Conservation (phyloP, 441 rosid species). For the Raphanus hybrid region DNA sequence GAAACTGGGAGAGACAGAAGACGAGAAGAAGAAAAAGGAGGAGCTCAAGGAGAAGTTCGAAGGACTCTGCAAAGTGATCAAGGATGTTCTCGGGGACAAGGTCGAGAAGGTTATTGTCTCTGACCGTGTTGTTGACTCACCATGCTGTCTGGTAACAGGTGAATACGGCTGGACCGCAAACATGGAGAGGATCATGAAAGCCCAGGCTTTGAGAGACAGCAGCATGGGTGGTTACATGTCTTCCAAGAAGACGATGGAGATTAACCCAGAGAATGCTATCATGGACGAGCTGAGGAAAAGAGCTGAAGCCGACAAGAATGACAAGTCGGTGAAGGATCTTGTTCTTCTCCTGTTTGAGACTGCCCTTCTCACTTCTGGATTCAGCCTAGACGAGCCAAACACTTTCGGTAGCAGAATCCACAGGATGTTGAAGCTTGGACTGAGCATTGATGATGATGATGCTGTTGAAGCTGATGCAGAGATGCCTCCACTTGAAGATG, state of each 20-base stretch:
- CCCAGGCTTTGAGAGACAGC: constrained; percentile 69
- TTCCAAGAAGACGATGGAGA: constrained; percentile 71
- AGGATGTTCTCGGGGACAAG: constrained; percentile 70
- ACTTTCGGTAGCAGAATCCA: constrained; percentile 73
- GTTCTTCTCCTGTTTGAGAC: constrained; percentile 69
- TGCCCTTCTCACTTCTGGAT: constrained; percentile 67
- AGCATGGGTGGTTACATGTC: constrained; percentile 79
- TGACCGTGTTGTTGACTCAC: constrained; percentile 70
- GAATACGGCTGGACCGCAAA: constrained; percentile 75
- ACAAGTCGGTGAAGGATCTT: constrained; percentile 73
- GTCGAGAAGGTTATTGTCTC: constrained; percentile 73
- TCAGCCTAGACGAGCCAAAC: constrained; percentile 76
- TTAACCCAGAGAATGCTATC: constrained; percentile 65
- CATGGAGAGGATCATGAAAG: constrained; percentile 85
- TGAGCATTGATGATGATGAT: constrained; percentile 73
- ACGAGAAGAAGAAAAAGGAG: constrained; percentile 66
- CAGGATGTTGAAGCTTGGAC: constrained; percentile 71
- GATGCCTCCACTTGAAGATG: constrained; percentile 67
- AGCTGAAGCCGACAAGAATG: constrained; percentile 62
- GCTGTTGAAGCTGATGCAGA: constrained; percentile 53
- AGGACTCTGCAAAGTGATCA: constrained; percentile 75
- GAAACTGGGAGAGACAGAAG: constrained; percentile 64
- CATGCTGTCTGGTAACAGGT: constrained; percentile 68
- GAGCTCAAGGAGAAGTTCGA: constrained; percentile 62
- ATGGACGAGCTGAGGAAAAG: constrained; percentile 78